phyloP scores from a whole-genome alignment of 23 red algal genomes.

The Gracilaria vermiculophylla region DNA sequence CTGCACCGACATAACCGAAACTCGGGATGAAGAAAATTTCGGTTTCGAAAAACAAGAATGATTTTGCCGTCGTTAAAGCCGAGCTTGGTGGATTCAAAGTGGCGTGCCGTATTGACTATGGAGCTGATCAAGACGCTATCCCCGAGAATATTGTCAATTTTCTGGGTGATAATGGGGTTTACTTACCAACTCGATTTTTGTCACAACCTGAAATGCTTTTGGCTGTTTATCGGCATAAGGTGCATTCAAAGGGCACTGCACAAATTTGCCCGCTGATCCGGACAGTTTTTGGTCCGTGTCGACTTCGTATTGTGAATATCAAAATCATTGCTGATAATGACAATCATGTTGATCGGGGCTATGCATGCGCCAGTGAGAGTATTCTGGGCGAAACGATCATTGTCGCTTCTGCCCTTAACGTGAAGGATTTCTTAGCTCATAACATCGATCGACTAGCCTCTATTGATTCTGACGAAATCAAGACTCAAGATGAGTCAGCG shows the following conservation, averaged over 20 bases:
- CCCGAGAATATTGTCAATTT: constrained; percentile 21
- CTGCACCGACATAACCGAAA: too few relatives aligned
- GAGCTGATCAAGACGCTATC: constrained; percentile 10
- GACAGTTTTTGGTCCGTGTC: neutral
- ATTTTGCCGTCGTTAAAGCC: too few relatives aligned
- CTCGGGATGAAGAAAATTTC: too few relatives aligned
- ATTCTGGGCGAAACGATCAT: neutral
- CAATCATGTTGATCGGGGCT: too few relatives aligned
- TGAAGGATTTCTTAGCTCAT: constrained; percentile 12
- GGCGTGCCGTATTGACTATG: constrained; percentile 35
- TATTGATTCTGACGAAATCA: neutral
- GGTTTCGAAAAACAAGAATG: too few relatives aligned
- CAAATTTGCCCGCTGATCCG: neutral
- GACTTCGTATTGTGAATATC: too few relatives aligned
- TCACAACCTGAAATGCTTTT: neutral
- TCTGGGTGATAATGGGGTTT: constrained; percentile 24
- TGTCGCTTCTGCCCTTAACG: constrained; percentile 4
- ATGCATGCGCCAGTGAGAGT: too few relatives aligned
- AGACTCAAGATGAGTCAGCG: neutral
- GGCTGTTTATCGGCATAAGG: constrained; percentile 1
- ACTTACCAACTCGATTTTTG: neutral
- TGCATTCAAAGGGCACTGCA: neutral
- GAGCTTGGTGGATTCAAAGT: constrained; percentile 47
- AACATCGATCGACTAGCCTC: constrained; percentile 22
- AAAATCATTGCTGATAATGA: too few relatives aligned